Evolutionary conservation across 2,329 filamentous ascomycete species (phyloP).

Genomic region (Fusarium sp.): DNA sequence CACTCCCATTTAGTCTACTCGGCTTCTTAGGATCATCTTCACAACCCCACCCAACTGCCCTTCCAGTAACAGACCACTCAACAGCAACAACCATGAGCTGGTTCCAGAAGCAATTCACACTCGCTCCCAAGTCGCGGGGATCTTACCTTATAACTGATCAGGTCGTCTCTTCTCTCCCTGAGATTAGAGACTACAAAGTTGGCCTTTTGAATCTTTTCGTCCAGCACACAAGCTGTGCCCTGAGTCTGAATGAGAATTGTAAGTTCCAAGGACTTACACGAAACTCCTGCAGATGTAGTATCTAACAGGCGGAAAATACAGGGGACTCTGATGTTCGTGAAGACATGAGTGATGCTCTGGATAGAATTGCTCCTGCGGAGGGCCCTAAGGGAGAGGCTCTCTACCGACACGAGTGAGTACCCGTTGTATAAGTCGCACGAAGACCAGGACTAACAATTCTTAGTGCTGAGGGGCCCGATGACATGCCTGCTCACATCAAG

Average conservation of each 20-base stretch:
- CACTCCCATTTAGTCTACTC: slow-evolving; percentile 58
- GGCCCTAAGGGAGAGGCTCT: slow-evolving; percentile 78
- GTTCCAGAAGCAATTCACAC: slow-evolving; percentile 85
- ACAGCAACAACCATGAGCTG: slow-evolving; percentile 69
- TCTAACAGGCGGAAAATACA: slow-evolving; percentile 53
- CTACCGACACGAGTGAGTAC: slow-evolving; percentile 75
- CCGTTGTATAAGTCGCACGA: not conserved
- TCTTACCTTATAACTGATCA: slow-evolving; percentile 90
- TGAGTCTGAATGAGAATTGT: slow-evolving; percentile 94
- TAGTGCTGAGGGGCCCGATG: slow-evolving; percentile 86
- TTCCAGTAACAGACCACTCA: slow-evolving; percentile 39
- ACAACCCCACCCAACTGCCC: slow-evolving; percentile 47
- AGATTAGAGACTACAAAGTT: slow-evolving; percentile 84
- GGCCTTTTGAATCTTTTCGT: slow-evolving; percentile 90
- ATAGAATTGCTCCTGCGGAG: slow-evolving; percentile 83
- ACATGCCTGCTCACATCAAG: slow-evolving; percentile 99
- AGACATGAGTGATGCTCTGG: slow-evolving; percentile 94
- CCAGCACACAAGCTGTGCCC: slow-evolving; percentile 92
- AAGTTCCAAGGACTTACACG: slow-evolving; percentile 14
- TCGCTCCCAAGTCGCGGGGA: slow-evolving; percentile 81
- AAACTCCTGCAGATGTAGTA: not conserved
- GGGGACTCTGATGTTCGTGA: slow-evolving; percentile 83
- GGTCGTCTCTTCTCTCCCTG: slow-evolving; percentile 77
- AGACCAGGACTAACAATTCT: slow-evolving; percentile 3
- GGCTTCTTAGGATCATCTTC: slow-evolving; percentile 47